Conservation (phyloP, 2,329 filamentous ascomycete species). For the Trichoderma breve region DNA sequence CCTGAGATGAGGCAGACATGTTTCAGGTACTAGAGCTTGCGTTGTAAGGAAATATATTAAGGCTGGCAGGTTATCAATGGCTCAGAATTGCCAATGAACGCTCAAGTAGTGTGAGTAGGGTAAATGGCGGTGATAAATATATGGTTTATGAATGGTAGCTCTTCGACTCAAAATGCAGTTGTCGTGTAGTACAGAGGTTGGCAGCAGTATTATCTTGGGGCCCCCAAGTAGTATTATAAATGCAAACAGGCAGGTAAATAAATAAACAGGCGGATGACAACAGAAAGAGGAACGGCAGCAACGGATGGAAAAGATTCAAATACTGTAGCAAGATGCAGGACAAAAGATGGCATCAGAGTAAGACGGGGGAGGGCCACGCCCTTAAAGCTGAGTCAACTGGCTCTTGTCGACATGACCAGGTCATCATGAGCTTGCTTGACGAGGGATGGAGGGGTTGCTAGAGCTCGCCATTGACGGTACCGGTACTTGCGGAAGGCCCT, state of each 20-base stretch:
- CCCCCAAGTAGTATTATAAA: background rate
- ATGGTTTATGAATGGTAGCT: background rate
- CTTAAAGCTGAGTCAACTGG: conserved; percentile 17
- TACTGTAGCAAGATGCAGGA: conserved; percentile 1
- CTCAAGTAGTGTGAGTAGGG: background rate
- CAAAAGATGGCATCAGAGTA: background rate
- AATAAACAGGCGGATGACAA: background rate
- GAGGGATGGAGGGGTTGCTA: conserved; percentile 7
- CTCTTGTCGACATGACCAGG: conserved; percentile 2
- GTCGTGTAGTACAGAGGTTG: background rate
- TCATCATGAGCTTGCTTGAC: conserved; percentile 9
- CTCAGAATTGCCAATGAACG: background rate
- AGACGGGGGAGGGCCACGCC: conserved; percentile 5
- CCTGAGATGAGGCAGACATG: conserved; percentile 29
- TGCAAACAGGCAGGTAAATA: background rate
- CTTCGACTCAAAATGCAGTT: background rate
- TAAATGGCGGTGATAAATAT: background rate
- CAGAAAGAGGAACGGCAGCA: background rate
- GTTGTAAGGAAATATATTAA: background rate
- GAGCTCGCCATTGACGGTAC: background rate
- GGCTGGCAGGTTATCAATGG: background rate
- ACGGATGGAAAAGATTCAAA: background rate
- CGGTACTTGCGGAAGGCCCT: conserved; percentile 9
- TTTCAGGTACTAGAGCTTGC: background rate
- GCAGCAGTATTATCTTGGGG: background rate